These are phyloP conservation scores for Citeromyces hawaiiensis DNA, from an alignment of 1,139 yeast species.

Conservation along the genomic window DNA sequence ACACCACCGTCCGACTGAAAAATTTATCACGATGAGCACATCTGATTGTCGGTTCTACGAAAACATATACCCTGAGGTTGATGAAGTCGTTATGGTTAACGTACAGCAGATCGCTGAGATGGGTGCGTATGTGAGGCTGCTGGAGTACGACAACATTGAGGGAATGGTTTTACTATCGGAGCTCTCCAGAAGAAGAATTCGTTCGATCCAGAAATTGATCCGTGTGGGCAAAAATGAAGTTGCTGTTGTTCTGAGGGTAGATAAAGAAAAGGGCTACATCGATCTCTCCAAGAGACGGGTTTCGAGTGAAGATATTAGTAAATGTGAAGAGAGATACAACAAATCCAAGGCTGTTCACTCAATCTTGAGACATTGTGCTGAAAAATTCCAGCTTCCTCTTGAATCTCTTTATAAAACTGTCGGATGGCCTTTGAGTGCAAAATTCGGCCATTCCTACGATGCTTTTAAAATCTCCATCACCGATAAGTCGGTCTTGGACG, in stretches of 20 bases:
- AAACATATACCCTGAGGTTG: constrained; percentile 97
- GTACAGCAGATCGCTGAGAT: constrained; percentile 97
- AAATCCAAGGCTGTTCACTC: constrained; percentile 97
- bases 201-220: constrained; percentile 93
- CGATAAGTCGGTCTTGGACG: constrained; percentile 80
- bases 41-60: constrained; percentile 95
- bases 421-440: constrained; percentile 96
- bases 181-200: constrained; percentile 94
- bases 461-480: constrained; percentile 95
- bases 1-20: constrained; percentile 2
- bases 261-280: constrained; percentile 95
- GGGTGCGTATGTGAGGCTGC: constrained; percentile 93
- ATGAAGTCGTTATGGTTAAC: constrained; percentile 96
- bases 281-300: constrained; percentile 97
- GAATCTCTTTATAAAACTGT: constrained; percentile 77
- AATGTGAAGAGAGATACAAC: constrained; percentile 96
- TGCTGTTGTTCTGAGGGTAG: constrained; percentile 97
- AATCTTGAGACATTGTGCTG: constrained; percentile 95
- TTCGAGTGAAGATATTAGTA: constrained; percentile 92
- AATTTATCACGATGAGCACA: constrained; percentile 43
- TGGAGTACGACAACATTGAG: constrained; percentile 95
- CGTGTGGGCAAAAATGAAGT: constrained; percentile 98
- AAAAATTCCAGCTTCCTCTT: constrained; percentile 79
- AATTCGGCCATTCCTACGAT: constrained; percentile 94
- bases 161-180: constrained; percentile 97